Percentiles rank a stretch among this genome's conserved stretches.
Evolutionary conservation across 2,329 filamentous ascomycete genomes (phyloP).

Genomic region (Phyllosticta ampelicida): DNA sequence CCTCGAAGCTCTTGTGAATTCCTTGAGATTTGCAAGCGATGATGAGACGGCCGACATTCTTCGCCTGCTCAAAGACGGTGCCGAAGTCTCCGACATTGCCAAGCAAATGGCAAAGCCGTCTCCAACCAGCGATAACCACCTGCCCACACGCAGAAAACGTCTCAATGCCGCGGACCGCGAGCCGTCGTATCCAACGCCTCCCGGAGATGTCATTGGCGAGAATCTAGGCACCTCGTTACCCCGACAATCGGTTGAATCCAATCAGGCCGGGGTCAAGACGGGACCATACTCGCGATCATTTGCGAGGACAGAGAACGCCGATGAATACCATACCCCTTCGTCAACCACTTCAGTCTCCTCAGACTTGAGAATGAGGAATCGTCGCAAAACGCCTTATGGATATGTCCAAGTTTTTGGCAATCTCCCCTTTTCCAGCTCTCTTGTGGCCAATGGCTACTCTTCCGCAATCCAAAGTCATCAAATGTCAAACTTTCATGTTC

Average conservation of each 20-base stretch:
- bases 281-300: not conserved
- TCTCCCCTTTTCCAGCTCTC: constrained; percentile 4
- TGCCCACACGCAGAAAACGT: not conserved
- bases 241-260: not conserved
- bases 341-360: not conserved
- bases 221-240: not conserved
- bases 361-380: not conserved
- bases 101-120: not conserved
- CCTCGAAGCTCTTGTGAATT: constrained; percentile 5
- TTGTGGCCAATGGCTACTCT: constrained; percentile 4
- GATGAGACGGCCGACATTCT: constrained; percentile 2
- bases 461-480: constrained; percentile 2
- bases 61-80: not conserved
- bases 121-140: not conserved
- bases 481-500: constrained; percentile 7
- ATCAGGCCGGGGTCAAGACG: not conserved
- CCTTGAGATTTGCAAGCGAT: constrained; percentile 2
- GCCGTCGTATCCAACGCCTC: constrained; percentile 1
- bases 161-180: not conserved
- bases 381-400: not conserved
- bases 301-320: not conserved
- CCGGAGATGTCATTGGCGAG: not conserved
- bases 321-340: not conserved
- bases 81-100: not conserved
- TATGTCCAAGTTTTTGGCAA: constrained; percentile 6